Evolutionary conservation across 805 yeast species (phyloP), one percentile per base, ranked within the genome.

Genomic region (Huiozyma sinensis): DNA sequence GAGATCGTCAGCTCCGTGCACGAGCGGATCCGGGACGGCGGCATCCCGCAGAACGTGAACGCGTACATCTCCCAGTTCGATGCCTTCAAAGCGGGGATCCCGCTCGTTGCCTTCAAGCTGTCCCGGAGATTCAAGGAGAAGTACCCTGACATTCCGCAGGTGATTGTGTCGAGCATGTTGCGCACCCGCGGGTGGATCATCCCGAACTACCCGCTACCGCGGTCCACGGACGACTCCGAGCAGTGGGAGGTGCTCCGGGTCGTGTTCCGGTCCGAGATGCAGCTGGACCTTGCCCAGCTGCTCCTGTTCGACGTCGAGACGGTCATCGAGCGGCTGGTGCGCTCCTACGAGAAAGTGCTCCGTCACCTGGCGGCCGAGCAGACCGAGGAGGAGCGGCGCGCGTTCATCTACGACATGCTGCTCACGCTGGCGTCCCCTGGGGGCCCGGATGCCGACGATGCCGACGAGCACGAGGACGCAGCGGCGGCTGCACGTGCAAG

Each of bases 191-290:
- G 95, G 10, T 88, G 83, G 77, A 89, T 89, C 60, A 72, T 88
- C 50, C 95, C 95, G 51, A 87, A 88, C 69, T 88, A 88, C 65
- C 85, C 83, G 48, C 71, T 88, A 53, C 95, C 95, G 29, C 68
- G 72, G 13, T 54, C 64, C 2, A 50, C 56, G 5, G 64, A 59
- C 45, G 55, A 60, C 32, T 78, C 80, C 38, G 72, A 70, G 44
- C 69, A 73, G 44, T 61, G 62, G 39, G 95, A 89, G 64, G 83
- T 87, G 46, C 70, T 88, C 50, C 76, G 97, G 57, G 85, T 89
- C 28, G 96, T 88, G 10, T 87, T 85, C 43, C 75, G 94, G 55
- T 74, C 73, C 51, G 78, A 81, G 44, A 67, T 88, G 60, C 72
- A 83, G 38, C 46, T 59, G 31, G 64, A 59, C 44, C 41, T 59